Percentiles rank a stretch among this genome's conserved stretches.
Conservation (phyloP, 208 protist species). For the Trypanosomatidae sp. region DNA sequence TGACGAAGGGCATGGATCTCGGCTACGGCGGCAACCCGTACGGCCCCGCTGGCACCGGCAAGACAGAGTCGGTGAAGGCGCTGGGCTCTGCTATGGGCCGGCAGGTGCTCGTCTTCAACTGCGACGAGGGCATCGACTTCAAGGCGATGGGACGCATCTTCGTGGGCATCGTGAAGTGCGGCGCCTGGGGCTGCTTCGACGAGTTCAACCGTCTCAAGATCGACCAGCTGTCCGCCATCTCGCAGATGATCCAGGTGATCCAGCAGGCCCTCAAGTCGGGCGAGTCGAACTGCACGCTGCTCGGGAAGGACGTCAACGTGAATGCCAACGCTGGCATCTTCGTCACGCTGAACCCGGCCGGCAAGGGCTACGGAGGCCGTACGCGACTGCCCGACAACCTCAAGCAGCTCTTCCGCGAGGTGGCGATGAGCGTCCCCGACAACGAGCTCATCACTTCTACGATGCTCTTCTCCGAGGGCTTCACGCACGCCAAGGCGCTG, state of each 20-base stretch:
- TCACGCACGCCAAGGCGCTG: conserved; percentile 81
- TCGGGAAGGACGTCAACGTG: too few species aligned
- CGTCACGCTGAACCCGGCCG: conserved; percentile 97
- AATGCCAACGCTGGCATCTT: conserved; percentile 94
- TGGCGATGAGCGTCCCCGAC: conserved; percentile 98
- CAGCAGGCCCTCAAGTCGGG: conserved; percentile 91
- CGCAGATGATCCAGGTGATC: conserved; percentile 95
- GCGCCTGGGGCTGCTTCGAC: conserved; percentile 95
- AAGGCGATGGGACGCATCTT: conserved; percentile 95
- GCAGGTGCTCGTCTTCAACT: conserved; percentile 96
- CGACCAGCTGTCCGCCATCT: conserved; percentile 94
- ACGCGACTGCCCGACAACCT: conserved; percentile 98
- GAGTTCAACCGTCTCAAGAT: conserved; percentile 96
- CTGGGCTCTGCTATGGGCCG: conserved; percentile 92
- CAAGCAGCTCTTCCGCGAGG: conserved; percentile 97
- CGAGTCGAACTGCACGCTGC: too few species aligned
- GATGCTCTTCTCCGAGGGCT: conserved; percentile 92
- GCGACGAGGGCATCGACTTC: conserved; percentile 95
- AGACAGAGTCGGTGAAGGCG: conserved; percentile 97
- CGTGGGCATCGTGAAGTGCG: conserved; percentile 93
- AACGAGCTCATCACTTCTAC: conserved; percentile 95
- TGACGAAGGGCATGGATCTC: conserved; percentile 97
- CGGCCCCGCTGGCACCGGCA: conserved; percentile 97
- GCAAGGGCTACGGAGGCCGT: conserved; percentile 96
- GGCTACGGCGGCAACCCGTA: conserved; percentile 97